Percentiles rank a stretch among this genome's conserved stretches.
Conservation (phyloP, 1,139 yeast genomes). For the Taphrina confusa region DNA sequence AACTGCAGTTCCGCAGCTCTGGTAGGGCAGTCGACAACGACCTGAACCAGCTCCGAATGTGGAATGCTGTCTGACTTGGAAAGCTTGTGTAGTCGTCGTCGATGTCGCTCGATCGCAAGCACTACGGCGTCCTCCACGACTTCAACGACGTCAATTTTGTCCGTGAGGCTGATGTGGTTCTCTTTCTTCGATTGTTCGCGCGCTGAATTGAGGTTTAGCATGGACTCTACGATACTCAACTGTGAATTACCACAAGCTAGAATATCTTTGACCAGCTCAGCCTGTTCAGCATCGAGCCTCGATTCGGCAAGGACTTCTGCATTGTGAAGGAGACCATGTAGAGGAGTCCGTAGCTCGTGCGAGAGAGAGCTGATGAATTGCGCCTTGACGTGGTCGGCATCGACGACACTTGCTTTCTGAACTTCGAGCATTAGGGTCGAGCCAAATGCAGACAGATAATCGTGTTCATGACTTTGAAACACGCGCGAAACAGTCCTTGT, state of each 20-base stretch:
- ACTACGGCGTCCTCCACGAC: conserved; percentile 11
- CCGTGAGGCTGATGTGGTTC: not conserved
- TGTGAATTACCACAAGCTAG: conserved; percentile 22
- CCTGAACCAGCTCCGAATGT: not conserved
- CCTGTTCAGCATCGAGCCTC: conserved; percentile 9
- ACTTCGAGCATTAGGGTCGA: conserved; percentile 14
- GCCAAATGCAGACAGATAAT: conserved; percentile 7
- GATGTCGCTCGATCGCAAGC: conserved; percentile 1
- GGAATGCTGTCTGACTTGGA: not conserved
- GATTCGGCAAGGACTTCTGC: conserved; percentile 19
- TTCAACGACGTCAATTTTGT: conserved; percentile 2
- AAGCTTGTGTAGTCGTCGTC: not conserved
- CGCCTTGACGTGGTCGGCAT: conserved; percentile 7
- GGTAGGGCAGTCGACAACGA: conserved; percentile 9
- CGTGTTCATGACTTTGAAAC: not conserved
- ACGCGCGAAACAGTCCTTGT: not conserved
- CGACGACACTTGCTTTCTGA: not conserved
- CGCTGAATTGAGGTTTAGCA: not conserved
- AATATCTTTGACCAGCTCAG: conserved; percentile 13
- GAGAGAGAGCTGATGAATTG: conserved; percentile 7
- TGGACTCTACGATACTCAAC: conserved; percentile 24
- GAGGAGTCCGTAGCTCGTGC: conserved; percentile 33
- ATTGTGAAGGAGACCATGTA: conserved; percentile 30
- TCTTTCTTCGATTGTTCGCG: not conserved
- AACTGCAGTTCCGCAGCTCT: not conserved